Conservation (phyloP, 495 filamentous ascomycete species). For the Parathielavia hyrcaniae region DNA sequence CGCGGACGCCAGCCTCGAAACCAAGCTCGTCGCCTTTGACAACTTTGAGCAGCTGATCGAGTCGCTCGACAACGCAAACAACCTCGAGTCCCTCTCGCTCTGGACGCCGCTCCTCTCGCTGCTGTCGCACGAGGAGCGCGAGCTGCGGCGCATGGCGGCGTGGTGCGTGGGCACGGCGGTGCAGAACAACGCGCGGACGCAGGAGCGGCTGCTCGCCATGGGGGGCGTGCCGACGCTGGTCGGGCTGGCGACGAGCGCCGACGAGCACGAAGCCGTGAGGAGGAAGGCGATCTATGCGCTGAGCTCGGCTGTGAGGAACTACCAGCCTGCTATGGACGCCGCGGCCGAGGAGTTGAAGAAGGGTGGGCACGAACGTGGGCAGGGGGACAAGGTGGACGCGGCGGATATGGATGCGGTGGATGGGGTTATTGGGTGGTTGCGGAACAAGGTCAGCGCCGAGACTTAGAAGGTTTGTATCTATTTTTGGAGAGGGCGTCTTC, state of each 20-base stretch:
- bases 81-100: constrained; percentile 66
- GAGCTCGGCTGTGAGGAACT: constrained; percentile 77
- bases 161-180: constrained; percentile 94
- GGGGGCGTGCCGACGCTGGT: constrained; percentile 66
- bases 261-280: constrained; percentile 55
- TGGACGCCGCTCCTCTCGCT: constrained; percentile 73
- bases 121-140: constrained; percentile 58
- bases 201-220: constrained; percentile 66
- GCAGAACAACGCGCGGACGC: constrained; percentile 82
- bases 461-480: not conserved
- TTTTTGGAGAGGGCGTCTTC: not conserved
- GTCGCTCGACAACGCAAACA: constrained; percentile 90
- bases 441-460: constrained; percentile 40
- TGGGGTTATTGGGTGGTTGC: constrained; percentile 60
- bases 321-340: constrained; percentile 65
- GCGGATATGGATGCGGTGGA: constrained; percentile 81
- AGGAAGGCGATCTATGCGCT: constrained; percentile 85
- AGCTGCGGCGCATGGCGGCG: constrained; percentile 73
- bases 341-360: constrained; percentile 57
- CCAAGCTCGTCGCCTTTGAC: constrained; percentile 85
- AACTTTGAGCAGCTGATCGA: constrained; percentile 93
- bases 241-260: constrained; percentile 52
- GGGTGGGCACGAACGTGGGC: constrained; percentile 43
- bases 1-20: constrained; percentile 57
- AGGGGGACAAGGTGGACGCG: constrained; percentile 53